Evolutionary conservation across 768 basidiomycete species (phyloP).

Genomic region (Amanita pseudoporphyria): DNA sequence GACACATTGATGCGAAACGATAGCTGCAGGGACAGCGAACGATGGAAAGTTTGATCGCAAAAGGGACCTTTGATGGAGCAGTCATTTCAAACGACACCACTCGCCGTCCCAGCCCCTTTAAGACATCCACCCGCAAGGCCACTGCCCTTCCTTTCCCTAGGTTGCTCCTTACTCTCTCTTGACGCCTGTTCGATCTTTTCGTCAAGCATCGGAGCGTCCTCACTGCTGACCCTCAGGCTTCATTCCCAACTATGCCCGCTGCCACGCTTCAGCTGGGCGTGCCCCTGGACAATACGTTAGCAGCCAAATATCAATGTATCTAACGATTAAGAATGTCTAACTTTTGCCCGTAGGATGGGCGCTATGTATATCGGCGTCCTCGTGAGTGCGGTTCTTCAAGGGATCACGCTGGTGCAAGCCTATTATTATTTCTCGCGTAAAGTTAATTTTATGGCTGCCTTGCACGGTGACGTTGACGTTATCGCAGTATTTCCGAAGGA

Average conservation of each 20-base stretch:
- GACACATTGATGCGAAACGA: too few species aligned
- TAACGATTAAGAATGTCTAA: slow-evolving; percentile 4
- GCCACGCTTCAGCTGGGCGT: slow-evolving; percentile 20
- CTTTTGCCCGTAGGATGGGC: slow-evolving; percentile 27
- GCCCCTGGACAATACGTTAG: slow-evolving; percentile 26
- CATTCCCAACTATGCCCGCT: neutral
- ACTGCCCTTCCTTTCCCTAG: neutral
- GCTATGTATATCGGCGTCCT: slow-evolving; percentile 35
- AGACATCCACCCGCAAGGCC: too few species aligned
- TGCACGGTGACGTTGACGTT: neutral
- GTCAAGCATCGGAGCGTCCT: too few species aligned
- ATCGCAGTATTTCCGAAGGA: slow-evolving; percentile 29
- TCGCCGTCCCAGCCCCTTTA: too few species aligned
- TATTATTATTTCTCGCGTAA: slow-evolving; percentile 35
- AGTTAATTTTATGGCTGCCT: neutral
- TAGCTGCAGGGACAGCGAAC: too few species aligned
- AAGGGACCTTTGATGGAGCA: too few species aligned
- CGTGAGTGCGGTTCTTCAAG: slow-evolving; percentile 27
- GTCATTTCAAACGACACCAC: too few species aligned
- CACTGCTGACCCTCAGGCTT: neutral
- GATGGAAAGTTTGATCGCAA: too few species aligned
- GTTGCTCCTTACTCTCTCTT: neutral
- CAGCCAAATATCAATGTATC: neutral
- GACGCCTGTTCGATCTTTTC: neutral
- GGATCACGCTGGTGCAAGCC: slow-evolving; percentile 36